phyloP scores from a whole-genome alignment of 2,329 filamentous ascomycete genomes.

The Rutstroemia sp. region DNA sequence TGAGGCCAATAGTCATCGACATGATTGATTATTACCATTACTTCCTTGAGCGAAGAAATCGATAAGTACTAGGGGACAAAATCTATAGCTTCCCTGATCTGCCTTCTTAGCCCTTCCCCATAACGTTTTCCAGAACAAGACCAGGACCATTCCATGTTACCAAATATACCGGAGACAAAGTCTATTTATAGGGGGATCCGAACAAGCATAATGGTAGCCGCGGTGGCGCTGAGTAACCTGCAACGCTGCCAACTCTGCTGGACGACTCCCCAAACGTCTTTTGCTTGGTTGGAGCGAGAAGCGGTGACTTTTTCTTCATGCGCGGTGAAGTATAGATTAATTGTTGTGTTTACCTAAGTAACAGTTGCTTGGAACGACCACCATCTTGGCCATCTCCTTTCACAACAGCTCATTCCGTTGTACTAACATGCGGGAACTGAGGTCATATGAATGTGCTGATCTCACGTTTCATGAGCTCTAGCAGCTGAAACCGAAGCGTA shows the following conservation, averaged over 20 bases:
- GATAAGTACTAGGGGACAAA: not conserved
- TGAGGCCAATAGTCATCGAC: too few relatives aligned
- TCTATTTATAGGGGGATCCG: constrained; percentile 3
- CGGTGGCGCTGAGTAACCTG: not conserved
- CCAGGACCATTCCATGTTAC: too few relatives aligned
- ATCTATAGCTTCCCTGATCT: not conserved
- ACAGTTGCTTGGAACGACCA: too few relatives aligned
- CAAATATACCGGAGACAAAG: not conserved
- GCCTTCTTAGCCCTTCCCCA: not conserved
- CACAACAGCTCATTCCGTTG: not conserved
- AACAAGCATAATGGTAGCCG: not conserved
- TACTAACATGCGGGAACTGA: not conserved
- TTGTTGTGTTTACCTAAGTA: not conserved
- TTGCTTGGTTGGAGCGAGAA: not conserved
- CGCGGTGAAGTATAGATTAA: not conserved
- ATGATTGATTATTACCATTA: too few relatives aligned
- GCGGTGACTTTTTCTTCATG: not conserved
- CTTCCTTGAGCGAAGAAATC: too few relatives aligned
- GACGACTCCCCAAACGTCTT: constrained; percentile 2
- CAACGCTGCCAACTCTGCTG: not conserved
- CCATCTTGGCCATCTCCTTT: not conserved
- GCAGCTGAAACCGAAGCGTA: constrained; percentile 1
- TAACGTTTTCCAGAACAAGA: not conserved
- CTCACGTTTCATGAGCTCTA: not conserved
- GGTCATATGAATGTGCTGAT: not conserved